Base-by-base conservation (phyloP, 2,329 filamentous ascomycete species). In the Fulvia fulva region DNA sequence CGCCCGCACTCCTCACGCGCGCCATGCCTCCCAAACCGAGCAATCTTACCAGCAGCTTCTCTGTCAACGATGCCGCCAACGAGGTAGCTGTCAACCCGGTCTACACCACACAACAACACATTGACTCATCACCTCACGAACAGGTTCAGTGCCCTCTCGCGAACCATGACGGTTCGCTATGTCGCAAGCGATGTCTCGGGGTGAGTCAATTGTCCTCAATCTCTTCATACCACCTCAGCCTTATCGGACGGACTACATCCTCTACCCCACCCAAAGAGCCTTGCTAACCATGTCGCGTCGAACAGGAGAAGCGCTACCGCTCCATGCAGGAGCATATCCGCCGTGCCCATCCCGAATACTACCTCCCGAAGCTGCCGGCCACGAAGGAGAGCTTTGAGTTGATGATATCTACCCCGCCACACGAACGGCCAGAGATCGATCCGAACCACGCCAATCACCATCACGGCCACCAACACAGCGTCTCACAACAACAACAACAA, bases 241-340 rank as follows among this genome's bases (percentile, higher is more conserved):
- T 57, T 23, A 25, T 19, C 44, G 46, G 14, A n/a, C 25, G 34
- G 30, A 49, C 53, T 56, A 21, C 28, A 12, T 32, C 37, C 50
- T 30, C 47, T 25, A 51, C 30, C 47, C 49, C 58, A 53, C 55
- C 53, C 51, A 26, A 60, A 68, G 46, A 71, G 63, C 34, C 44
- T 14, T 37, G 30, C 62, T 66, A 44, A 75, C 72, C 34, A 70
- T 70, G 68, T 60, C 64, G 68, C 61, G 54, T 68, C 52, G 59
- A 65, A 74, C 77, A 95, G 91, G 91, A 95, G 80, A 96, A 96
- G 78, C 85, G 90, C 67, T 99, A 92, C 79, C 91, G 94, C 75
- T 97, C 93, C 63, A 97, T 99, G 91, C 94, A 97, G 78, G 94
- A 99, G 83, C 94, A 99, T 73, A 97, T 99, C 71, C 90, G 94